Conservation (phyloP, 2,329 filamentous ascomycete genomes). For the Aspergillus sp. region DNA sequence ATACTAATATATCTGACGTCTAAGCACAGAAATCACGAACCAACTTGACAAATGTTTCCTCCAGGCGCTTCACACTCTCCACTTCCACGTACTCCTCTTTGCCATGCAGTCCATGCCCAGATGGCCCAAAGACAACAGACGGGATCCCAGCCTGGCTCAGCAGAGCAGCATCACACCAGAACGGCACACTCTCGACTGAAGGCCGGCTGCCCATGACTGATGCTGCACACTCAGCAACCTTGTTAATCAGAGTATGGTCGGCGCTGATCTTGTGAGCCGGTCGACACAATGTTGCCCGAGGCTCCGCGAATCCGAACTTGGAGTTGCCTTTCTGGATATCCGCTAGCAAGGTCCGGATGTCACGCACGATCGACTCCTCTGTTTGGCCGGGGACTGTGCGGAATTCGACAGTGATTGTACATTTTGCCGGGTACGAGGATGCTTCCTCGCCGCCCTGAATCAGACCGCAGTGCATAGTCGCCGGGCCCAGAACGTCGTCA, state of each 20-base stretch:
- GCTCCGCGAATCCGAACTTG: constrained; percentile 41
- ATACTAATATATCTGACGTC: background rate
- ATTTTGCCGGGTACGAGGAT: constrained; percentile 53
- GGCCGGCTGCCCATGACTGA: constrained; percentile 27
- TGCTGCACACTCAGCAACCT: constrained; percentile 30
- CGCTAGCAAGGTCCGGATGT: constrained; percentile 41
- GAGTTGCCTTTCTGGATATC: constrained; percentile 31
- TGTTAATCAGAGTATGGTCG: constrained; percentile 44
- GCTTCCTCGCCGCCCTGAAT: constrained; percentile 54
- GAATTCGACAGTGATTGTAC: constrained; percentile 50
- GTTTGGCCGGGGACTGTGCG: constrained; percentile 51
- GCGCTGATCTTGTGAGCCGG: constrained; percentile 42
- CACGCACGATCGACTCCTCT: constrained; percentile 33
- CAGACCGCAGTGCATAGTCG: constrained; percentile 49
- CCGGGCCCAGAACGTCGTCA: constrained; percentile 38
- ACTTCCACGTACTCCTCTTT: constrained; percentile 53
- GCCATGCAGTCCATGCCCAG: constrained; percentile 51
- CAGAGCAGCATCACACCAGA: constrained; percentile 55
- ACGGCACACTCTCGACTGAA: constrained; percentile 32
- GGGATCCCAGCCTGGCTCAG: constrained; percentile 48
- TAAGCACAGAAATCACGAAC: constrained; percentile 22
- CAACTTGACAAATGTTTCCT: constrained; percentile 19
- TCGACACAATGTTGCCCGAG: constrained; percentile 44
- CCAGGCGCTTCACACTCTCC: constrained; percentile 42
- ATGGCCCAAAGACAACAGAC: constrained; percentile 49